Evolutionary conservation across 2,329 filamentous ascomycete genomes (phyloP).

Genomic region (Decorospora gaudefroyi): DNA sequence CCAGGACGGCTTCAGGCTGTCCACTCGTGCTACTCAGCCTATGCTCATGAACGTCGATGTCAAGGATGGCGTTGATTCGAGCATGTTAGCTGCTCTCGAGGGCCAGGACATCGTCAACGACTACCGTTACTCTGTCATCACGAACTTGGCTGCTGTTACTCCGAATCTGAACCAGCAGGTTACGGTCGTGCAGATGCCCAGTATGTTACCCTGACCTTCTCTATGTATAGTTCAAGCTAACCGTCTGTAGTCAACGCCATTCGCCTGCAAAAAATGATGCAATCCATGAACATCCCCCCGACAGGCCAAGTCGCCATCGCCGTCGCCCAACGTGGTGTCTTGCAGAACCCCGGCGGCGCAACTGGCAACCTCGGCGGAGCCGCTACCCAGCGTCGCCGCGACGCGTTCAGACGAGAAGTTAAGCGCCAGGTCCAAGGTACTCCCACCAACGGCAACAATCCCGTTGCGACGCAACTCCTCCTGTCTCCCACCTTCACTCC

Average conservation of each 20-base stretch:
- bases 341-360: slow-evolving; percentile 46
- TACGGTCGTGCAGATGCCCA: slow-evolving; percentile 46
- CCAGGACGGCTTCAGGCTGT: slow-evolving; percentile 47
- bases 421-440: slow-evolving; percentile 36
- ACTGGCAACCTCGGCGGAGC: slow-evolving; percentile 36
- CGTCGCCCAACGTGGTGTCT: slow-evolving; percentile 45
- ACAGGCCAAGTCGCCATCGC: slow-evolving; percentile 41
- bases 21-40: slow-evolving; percentile 43
- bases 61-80: slow-evolving; percentile 40
- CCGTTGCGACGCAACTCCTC: slow-evolving; percentile 41
- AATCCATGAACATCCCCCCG: slow-evolving; percentile 37
- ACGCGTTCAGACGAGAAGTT: slow-evolving; percentile 31
- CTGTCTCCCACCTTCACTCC: slow-evolving; percentile 46
- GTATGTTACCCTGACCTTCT: slow-evolving; percentile 22
- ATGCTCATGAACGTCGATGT: slow-evolving; percentile 46
- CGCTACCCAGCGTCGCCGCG: slow-evolving; percentile 30
- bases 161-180: slow-evolving; percentile 44
- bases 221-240: slow-evolving; percentile 15
- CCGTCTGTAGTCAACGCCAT: slow-evolving; percentile 39
- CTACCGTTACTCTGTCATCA: slow-evolving; percentile 44
- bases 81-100: slow-evolving; percentile 43
- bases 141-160: slow-evolving; percentile 42
- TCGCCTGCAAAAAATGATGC: slow-evolving; percentile 45
- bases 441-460: slow-evolving; percentile 39
- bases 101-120: slow-evolving; percentile 41